These are phyloP conservation scores for Zygoascus hellenicus DNA, from an alignment of 1,139 yeast species.

Conservation along the genomic window DNA sequence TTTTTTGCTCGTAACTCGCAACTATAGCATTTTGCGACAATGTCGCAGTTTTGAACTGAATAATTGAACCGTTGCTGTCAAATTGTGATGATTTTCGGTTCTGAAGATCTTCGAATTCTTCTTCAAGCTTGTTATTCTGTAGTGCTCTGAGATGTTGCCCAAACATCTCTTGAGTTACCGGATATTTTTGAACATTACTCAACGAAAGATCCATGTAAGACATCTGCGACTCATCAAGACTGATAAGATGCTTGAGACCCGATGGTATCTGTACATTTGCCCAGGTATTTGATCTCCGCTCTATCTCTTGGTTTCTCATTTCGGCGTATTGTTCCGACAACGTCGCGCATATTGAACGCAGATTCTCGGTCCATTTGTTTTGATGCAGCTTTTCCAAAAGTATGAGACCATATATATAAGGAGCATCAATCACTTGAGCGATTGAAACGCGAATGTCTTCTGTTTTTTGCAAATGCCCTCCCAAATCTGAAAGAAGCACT, in stretches of 20 bases:
- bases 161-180: constrained; percentile 13
- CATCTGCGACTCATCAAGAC: constrained; percentile 9
- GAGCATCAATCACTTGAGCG: constrained; percentile 62
- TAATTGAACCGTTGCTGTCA: constrained; percentile 16
- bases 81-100: constrained; percentile 16
- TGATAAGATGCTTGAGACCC: neutral
- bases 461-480: constrained; percentile 34
- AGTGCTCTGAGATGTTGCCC: constrained; percentile 19
- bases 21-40: constrained; percentile 3
- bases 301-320: constrained; percentile 53
- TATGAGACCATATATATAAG: constrained; percentile 72
- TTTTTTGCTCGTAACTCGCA: constrained; percentile 11
- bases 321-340: constrained; percentile 57
- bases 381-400: constrained; percentile 67
- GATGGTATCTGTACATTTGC: constrained; percentile 7
- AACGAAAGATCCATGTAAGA: constrained; percentile 15
- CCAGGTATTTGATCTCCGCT: constrained; percentile 42
- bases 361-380: constrained; percentile 56
- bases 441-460: constrained; percentile 42
- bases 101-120: constrained; percentile 22
- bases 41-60: constrained; percentile 4
- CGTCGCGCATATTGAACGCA: constrained; percentile 46
- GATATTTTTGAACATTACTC: constrained; percentile 1
- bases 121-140: constrained; percentile 16
- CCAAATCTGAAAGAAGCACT: constrained; percentile 29